Base-by-base conservation (phyloP, 1,284 basidiomycete species). In the Leccinum subrobustum region DNA sequence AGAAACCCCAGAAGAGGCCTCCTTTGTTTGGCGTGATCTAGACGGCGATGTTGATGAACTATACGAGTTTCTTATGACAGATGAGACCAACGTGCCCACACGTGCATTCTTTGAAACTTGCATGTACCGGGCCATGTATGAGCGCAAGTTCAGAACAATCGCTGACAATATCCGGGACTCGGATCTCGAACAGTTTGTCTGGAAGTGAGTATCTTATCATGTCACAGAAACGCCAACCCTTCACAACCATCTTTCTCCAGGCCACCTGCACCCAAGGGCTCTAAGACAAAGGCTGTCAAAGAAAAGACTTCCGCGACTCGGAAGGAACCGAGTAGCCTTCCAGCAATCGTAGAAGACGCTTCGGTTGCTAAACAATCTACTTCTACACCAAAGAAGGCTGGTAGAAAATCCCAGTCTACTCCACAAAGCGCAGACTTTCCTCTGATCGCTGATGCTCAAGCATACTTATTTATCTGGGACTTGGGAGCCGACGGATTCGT, bases 51-150 rank as follows among this genome's bases (percentile, higher is more conserved):
- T 87, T 20, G 88, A 92, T 65, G 92, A 95, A 68, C 81, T 89
- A 55, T 92, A 88, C 68, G 91, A 95, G 73, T 95, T 92, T 69
- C 86, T 92, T 53, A 75, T 73, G 64, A 87, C 88, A 2, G 77
- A 81, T 50, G 92, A 89, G 16, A 92, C 93, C 12, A 93, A 93
- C 66, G 88, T 82, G 18, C 93, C 93, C 1, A 95, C 93, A 5
- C 85, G 86, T 55, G 87, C 89, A 14, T 91, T 92, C 76, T 97
- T 98, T 72, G 94, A 97, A 75, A 89, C 92, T 52, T 95, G 95
- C 74, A 91, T 95, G 81, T 90, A 97, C 67, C 89, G 93, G 48
- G 96, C 96, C 60, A 93, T 96, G 83, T 98, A 89, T 75, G 96
- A 98, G 74, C 84, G 93, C 77, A 96, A 95, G 79, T 89, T 89